phyloP scores from a whole-genome alignment of 108 stramenopile genomes.

The Licmophora abbreviata region DNA sequence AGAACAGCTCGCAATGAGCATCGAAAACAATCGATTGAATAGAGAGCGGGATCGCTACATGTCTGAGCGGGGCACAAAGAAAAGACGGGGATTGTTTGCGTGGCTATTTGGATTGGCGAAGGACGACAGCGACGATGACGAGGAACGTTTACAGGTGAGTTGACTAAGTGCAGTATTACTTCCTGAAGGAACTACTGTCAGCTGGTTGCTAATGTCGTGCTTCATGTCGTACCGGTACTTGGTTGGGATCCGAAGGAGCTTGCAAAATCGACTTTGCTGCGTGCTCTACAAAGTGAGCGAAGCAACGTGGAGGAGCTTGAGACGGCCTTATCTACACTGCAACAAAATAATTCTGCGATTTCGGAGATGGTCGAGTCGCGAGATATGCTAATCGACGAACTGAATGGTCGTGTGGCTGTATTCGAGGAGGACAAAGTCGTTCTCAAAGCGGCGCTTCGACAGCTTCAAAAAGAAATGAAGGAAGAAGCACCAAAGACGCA shows the following conservation, averaged over 20 bases:
- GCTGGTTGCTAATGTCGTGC: not conserved
- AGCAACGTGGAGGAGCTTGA: constrained; percentile 72
- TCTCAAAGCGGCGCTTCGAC: constrained; percentile 71
- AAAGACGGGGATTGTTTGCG: constrained; percentile 28
- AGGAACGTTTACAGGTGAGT: constrained; percentile 28
- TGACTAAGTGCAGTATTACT: not conserved
- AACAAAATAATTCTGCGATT: constrained; percentile 75
- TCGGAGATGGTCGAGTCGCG: constrained; percentile 69
- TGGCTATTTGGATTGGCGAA: constrained; percentile 35
- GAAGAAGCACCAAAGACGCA: constrained; percentile 70
- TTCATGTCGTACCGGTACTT: not conserved
- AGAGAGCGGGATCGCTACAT: constrained; percentile 11
- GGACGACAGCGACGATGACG: constrained; percentile 21
- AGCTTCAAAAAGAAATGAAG: constrained; percentile 78
- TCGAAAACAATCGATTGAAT: constrained; percentile 30
- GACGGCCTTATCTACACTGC: constrained; percentile 30
- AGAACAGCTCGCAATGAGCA: constrained; percentile 38
- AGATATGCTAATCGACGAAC: constrained; percentile 60
- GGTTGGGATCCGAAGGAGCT: constrained; percentile 31
- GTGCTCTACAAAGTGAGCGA: constrained; percentile 67
- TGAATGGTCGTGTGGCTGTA: constrained; percentile 75
- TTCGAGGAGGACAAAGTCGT: constrained; percentile 87
- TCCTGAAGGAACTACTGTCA: not conserved
- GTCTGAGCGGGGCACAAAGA: constrained; percentile 11
- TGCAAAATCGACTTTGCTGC: constrained; percentile 63